These are phyloP conservation scores for Solanum chmielewskii DNA, from an alignment of 257 asterid genomes.

Conservation along the genomic window DNA sequence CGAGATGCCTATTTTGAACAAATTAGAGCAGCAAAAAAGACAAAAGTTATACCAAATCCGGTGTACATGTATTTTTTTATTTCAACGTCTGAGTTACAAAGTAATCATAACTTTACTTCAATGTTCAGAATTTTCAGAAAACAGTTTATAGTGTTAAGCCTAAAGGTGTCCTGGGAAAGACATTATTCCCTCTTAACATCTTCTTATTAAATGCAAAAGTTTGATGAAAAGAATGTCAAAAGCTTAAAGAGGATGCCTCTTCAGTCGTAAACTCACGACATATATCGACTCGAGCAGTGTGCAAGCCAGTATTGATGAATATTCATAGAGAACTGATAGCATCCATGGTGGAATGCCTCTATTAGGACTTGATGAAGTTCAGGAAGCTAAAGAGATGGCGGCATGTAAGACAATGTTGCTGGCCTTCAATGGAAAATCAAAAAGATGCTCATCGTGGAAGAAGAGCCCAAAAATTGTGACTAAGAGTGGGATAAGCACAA, in stretches of 20 bases:
- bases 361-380: background rate
- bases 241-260: background rate
- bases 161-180: background rate
- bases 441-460: background rate
- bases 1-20: background rate
- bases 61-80: background rate
- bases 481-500: background rate
- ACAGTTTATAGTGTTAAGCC: background rate
- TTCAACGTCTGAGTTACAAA: background rate
- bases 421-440: background rate
- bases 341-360: background rate
- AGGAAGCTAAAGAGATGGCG: background rate
- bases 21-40: background rate
- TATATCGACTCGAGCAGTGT: background rate
- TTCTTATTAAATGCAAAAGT: background rate
- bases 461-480: background rate
- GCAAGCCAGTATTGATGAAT: background rate
- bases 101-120: background rate
- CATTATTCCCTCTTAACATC: background rate
- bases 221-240: background rate
- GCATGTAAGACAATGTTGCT: background rate
- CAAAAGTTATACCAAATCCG: background rate
- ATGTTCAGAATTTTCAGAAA: background rate
- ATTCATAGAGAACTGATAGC: background rate
- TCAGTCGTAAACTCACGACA: background rate